These are phyloP conservation scores for Dryadomyces quercivorus DNA, from an alignment of 2,329 filamentous ascomycete species.

Conservation along the genomic window DNA sequence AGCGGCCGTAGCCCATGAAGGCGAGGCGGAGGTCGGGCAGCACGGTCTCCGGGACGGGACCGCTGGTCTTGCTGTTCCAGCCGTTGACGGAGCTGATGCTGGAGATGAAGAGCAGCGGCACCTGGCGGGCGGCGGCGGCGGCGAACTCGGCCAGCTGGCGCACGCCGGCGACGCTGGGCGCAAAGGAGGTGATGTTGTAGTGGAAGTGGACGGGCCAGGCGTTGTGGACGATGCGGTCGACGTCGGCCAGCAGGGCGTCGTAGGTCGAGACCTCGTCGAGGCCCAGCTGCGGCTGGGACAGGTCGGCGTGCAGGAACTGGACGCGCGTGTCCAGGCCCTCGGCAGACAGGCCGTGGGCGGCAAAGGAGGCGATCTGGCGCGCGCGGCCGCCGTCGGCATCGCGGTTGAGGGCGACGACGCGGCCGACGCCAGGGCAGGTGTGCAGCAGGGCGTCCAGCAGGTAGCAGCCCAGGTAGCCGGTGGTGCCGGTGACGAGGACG, in stretches of 20 bases:
- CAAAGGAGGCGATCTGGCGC: slow-evolving; percentile 25
- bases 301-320: slow-evolving; percentile 36
- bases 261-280: slow-evolving; percentile 24
- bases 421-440: slow-evolving; percentile 14
- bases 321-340: slow-evolving; percentile 21
- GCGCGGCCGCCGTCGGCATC: slow-evolving; percentile 23
- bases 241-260: slow-evolving; percentile 23
- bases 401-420: slow-evolving; percentile 37
- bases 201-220: slow-evolving; percentile 45
- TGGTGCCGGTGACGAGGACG: slow-evolving; percentile 35
- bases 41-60: slow-evolving; percentile 25
- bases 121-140: slow-evolving; percentile 18
- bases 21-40: slow-evolving; percentile 22
- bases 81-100: slow-evolving; percentile 25
- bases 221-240: slow-evolving; percentile 38
- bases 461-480: slow-evolving; percentile 36
- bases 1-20: slow-evolving; percentile 27
- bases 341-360: not conserved
- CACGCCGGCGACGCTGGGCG: slow-evolving; percentile 35
- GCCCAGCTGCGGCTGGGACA: slow-evolving; percentile 33
- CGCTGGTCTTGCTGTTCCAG: slow-evolving; percentile 1
- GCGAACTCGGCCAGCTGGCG: slow-evolving; percentile 33
- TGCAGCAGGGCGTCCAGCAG: slow-evolving; percentile 26
- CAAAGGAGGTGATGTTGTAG: slow-evolving; percentile 34
- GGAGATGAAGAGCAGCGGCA: slow-evolving; percentile 31